Conservation (phyloP, 2,329 filamentous ascomycete species). For the Aureobasidium sp. region DNA sequence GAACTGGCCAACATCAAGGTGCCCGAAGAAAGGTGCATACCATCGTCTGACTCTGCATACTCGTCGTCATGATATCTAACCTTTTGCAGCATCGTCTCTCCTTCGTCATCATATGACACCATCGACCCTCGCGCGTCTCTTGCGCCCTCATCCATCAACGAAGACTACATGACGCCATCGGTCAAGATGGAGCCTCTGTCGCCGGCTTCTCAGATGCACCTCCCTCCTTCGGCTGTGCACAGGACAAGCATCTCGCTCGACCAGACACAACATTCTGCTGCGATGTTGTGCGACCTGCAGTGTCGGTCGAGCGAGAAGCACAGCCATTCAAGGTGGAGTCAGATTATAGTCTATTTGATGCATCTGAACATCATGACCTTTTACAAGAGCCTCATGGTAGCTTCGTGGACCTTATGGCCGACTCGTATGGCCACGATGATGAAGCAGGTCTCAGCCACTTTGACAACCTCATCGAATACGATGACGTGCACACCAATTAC, state of each 20-base stretch:
- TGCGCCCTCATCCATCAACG: slow-evolving; percentile 15
- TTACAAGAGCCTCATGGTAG: slow-evolving; percentile 25
- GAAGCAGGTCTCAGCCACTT: slow-evolving; percentile 12
- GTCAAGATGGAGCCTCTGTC: slow-evolving; percentile 18
- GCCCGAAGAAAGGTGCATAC: slow-evolving; percentile 15
- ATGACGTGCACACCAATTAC: slow-evolving; percentile 8
- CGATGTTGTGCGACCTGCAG: slow-evolving; percentile 99
- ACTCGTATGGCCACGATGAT: slow-evolving; percentile 22
- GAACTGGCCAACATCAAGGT: slow-evolving; percentile 13
- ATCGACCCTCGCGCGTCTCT: slow-evolving; percentile 17
- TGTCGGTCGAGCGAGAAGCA: slow-evolving; percentile 65
- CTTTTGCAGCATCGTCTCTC: slow-evolving; percentile 10
- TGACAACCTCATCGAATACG: slow-evolving; percentile 10
- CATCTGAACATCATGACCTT: slow-evolving; percentile 24
- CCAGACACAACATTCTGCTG: slow-evolving; percentile 99
- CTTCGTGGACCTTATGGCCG: slow-evolving; percentile 29
- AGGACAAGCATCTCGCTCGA: slow-evolving; percentile 49
- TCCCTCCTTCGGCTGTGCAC: slow-evolving; percentile 1
- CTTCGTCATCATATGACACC: slow-evolving; percentile 15
- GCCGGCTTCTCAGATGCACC: slow-evolving; percentile 9
- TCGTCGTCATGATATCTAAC: slow-evolving; percentile 8
- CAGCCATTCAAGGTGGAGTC: slow-evolving; percentile 16
- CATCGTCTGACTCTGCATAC: background rate
- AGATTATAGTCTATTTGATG: slow-evolving; percentile 23
- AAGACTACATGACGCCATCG: slow-evolving; percentile 17